A percentile compares a stretch with the other conserved stretches of the same genome.
These are phyloP conservation scores for Hypomontagnella monticulosa DNA, from an alignment of 495 filamentous ascomycete species.

Conservation along the genomic window DNA sequence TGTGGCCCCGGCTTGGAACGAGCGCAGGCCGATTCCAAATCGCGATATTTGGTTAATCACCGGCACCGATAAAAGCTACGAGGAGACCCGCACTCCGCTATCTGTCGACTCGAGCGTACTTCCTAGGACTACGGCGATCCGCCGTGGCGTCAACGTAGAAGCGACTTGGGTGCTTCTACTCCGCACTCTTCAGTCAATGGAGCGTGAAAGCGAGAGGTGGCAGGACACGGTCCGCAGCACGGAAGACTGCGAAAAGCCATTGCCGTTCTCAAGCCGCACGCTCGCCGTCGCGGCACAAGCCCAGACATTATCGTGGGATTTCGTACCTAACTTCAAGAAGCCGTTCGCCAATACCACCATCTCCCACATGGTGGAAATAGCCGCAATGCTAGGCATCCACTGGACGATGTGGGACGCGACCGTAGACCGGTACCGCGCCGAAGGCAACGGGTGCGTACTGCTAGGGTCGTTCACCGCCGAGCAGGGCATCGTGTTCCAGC, in stretches of 20 bases:
- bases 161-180: slow-evolving; percentile 59
- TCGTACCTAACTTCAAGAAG: slow-evolving; percentile 58
- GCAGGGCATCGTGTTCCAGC: slow-evolving; percentile 58
- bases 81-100: slow-evolving; percentile 44
- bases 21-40: slow-evolving; percentile 48
- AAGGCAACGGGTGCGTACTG: slow-evolving; percentile 62
- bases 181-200: slow-evolving; percentile 56
- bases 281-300: slow-evolving; percentile 57
- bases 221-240: slow-evolving; percentile 27
- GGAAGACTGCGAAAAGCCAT: slow-evolving; percentile 29
- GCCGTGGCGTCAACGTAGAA: slow-evolving; percentile 59
- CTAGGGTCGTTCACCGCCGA: slow-evolving; percentile 54
- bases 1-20: slow-evolving; percentile 53
- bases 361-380: slow-evolving; percentile 61
- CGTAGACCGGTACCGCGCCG: slow-evolving; percentile 57
- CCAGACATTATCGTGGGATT: slow-evolving; percentile 62
- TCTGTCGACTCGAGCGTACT: slow-evolving; percentile 33
- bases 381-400: slow-evolving; percentile 60
- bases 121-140: slow-evolving; percentile 33
- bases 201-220: slow-evolving; percentile 54
- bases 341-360: slow-evolving; percentile 61
- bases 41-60: slow-evolving; percentile 51
- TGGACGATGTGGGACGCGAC: slow-evolving; percentile 60
- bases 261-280: slow-evolving; percentile 41
- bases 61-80: slow-evolving; percentile 50